Evolutionary conservation across 768 basidiomycete genomes (phyloP), one percentile per base, ranked within the genome.

Genomic region (Phlebiopsis gigantea): DNA sequence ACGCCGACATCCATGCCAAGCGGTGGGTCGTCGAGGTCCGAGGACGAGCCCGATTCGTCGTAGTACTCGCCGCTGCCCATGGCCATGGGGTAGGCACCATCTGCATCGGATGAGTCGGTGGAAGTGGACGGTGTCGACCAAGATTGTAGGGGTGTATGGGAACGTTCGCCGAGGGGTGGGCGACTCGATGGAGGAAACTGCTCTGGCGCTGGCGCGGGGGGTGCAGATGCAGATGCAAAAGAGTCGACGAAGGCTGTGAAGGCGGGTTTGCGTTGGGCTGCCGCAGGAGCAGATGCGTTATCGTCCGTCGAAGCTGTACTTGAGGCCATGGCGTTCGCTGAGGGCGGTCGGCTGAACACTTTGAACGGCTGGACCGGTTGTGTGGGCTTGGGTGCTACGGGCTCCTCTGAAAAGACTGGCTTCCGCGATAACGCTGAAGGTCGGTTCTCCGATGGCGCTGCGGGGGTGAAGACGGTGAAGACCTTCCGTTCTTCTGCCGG

Each of bases 321-420:
- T 22, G 46, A 47, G 24, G 21, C 17, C 9, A 25, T 4, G 21
- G 19, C 19, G 9, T 26, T 29, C 17, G 25, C 17, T 56, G 17
- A 53, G 0, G 84, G 70, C n/a, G 77, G 88, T 15, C 85, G 80
- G 57, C 82, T 87, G 69, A 91, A 91, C 19, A 91, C 88, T 60
- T 72, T 87, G 65, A 75, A 75, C 10, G 77, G 75, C 14, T 72
- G 58, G 12, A 12, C 21, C 2, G 57, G 24, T 9, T 10, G 34
- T 17, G 34, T 2, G 17, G 34, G 34, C 2, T 39, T 3, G 17
- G 34, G 17, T 17, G 8, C 12, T 39, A 39, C 34, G 8, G 34
- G 34, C 17, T 39, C 34, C 48, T 28, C 25, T 49, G 34, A 39
- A 17, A 39, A 39, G 12, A 39, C 34, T 39, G 34, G 34, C 34